phyloP scores from a whole-genome alignment of 495 filamentous ascomycete species.

The Aspergillus taichungensis region DNA sequence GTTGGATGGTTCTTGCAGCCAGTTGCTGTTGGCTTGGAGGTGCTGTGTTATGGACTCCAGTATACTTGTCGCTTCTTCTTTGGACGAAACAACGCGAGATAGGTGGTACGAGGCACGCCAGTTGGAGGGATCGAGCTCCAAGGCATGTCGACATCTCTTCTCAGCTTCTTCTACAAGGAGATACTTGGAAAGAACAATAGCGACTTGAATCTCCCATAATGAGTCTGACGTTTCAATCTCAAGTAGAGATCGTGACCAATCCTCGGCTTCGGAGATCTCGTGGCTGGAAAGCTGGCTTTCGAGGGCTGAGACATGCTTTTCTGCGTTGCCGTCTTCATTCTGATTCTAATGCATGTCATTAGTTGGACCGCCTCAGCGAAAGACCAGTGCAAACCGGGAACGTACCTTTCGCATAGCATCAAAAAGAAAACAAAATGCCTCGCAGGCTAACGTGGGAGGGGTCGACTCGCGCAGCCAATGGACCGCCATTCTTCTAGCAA shows the following conservation, averaged over 20 bases:
- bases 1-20: constrained; percentile 13
- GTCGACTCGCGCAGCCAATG: constrained; percentile 12
- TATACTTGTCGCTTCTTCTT: constrained; percentile 20
- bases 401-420: constrained; percentile 9
- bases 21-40: constrained; percentile 8
- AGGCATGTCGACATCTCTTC: constrained; percentile 16
- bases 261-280: constrained; percentile 9
- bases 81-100: constrained; percentile 16
- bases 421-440: constrained; percentile 11
- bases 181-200: constrained; percentile 14
- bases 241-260: constrained; percentile 7
- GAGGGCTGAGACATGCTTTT: not conserved
- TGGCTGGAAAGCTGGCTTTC: not conserved
- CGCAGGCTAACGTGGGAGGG: constrained; percentile 1
- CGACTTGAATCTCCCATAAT: constrained; percentile 29
- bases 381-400: not conserved
- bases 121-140: constrained; percentile 25
- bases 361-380: no score
- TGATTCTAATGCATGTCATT: no score
- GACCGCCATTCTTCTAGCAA: constrained; percentile 10
- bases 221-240: constrained; percentile 10
- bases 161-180: constrained; percentile 7
- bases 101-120: constrained; percentile 30
- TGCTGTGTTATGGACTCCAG: constrained; percentile 10
- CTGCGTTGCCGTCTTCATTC: not conserved